Evolutionary conservation across 208 protist genomes (phyloP).

Genomic region (Trypanosoma cruzi): DNA sequence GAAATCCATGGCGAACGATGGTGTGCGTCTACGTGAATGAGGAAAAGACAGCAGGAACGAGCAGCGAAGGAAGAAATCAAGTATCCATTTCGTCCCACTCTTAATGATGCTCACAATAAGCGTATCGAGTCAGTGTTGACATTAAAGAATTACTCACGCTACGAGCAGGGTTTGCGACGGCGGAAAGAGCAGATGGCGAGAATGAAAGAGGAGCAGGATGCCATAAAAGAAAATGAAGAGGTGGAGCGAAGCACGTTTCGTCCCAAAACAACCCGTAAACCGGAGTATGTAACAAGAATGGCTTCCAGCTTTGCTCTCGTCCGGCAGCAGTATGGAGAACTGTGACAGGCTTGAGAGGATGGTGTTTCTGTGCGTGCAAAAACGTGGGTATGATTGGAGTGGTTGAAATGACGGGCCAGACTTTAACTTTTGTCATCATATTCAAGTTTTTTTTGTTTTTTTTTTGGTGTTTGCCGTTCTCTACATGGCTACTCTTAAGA

Average conservation of each 20-base stretch:
- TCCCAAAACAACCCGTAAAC: slow-evolving; percentile 60
- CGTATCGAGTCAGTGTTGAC: slow-evolving; percentile 57
- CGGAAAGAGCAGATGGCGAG: slow-evolving; percentile 28
- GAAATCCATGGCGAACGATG: slow-evolving; percentile 21
- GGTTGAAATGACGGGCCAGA: background rate
- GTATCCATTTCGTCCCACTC: slow-evolving; percentile 43
- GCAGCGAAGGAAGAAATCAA: slow-evolving; percentile 43
- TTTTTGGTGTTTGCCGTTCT: background rate
- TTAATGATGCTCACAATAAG: slow-evolving; percentile 46
- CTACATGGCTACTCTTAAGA: background rate
- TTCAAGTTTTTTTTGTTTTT: background rate
- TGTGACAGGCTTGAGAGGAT: slow-evolving; percentile 4
- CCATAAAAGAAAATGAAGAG: slow-evolving; percentile 35
- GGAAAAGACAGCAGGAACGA: slow-evolving; percentile 31
- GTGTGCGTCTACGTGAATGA: slow-evolving; percentile 16
- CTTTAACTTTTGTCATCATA: background rate
- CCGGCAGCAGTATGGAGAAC: slow-evolving; percentile 48
- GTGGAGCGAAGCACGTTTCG: slow-evolving; percentile 63
- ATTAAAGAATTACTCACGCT: slow-evolving; percentile 44
- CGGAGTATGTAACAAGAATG: slow-evolving; percentile 76
- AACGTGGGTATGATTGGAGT: background rate
- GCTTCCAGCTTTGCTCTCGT: slow-evolving; percentile 71
- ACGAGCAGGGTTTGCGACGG: slow-evolving; percentile 37
- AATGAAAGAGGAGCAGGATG: slow-evolving; percentile 33
- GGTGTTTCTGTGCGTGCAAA: background rate